Evolutionary conservation across 192 early-diverging fungal genomes (phyloP).

Genomic region (Kappamyces sp.): DNA sequence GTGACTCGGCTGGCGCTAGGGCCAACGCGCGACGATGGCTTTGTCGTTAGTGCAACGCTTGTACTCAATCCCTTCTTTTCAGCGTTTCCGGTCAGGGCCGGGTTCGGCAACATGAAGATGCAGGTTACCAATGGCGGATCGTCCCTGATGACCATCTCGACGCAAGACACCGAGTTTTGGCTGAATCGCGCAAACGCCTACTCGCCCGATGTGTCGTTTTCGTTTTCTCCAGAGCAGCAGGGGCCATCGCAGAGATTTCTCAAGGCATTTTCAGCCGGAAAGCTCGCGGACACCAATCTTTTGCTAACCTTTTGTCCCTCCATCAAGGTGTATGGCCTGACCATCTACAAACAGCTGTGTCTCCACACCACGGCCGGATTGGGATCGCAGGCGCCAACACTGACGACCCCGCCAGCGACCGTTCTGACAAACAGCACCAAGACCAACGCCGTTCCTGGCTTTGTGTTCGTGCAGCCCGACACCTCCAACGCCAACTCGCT

Average conservation of each 20-base stretch:
- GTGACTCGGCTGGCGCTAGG: no score
- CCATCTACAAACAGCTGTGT: constrained; percentile 25
- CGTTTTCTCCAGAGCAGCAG: constrained; percentile 6
- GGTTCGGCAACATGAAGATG: constrained; percentile 10
- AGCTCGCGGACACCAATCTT: constrained; percentile 3
- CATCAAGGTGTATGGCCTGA: constrained; percentile 31
- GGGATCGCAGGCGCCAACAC: no score
- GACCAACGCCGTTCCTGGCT: no score
- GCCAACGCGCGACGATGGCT: neutral
- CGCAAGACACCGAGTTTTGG: constrained; percentile 7
- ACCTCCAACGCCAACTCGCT: no score
- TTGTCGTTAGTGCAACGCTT: constrained; percentile 20
- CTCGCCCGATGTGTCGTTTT: neutral
- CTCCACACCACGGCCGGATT: neutral
- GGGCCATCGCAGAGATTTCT: neutral
- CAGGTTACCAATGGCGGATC: no score
- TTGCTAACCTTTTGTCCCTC: constrained; percentile 11
- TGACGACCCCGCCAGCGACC: no score
- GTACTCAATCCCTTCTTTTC: constrained; percentile 7
- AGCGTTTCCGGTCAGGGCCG: constrained; percentile 8
- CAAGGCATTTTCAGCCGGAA: neutral
- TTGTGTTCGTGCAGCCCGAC: no score
- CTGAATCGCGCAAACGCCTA: constrained; percentile 2
- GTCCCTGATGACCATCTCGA: neutral
- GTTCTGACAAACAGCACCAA: no score